Conservation (phyloP, 805 yeast genomes). For the Saccharomycodes ludwigii region DNA sequence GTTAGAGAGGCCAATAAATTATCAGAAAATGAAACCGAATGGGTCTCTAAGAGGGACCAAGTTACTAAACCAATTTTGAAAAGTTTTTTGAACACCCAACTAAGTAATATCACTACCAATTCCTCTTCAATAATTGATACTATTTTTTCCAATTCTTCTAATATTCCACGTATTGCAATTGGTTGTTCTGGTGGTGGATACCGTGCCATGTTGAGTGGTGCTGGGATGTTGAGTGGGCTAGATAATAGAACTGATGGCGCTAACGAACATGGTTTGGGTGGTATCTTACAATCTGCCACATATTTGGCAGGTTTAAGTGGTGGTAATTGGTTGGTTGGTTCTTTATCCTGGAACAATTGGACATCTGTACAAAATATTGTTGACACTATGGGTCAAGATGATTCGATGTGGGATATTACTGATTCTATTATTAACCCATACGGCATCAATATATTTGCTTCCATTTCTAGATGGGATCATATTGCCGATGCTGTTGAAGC, state of each 20-base stretch:
- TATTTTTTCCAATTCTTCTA: constrained; percentile 16
- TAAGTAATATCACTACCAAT: constrained; percentile 14
- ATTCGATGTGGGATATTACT: constrained; percentile 56
- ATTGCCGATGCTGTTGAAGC: constrained; percentile 39
- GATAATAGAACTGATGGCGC: constrained; percentile 58
- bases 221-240: constrained; percentile 71
- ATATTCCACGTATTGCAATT: constrained; percentile 33
- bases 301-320: constrained; percentile 75
- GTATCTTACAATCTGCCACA: constrained; percentile 56
- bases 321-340: constrained; percentile 71
- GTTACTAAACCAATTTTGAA: constrained; percentile 34
- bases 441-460: constrained; percentile 44
- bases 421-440: constrained; percentile 49
- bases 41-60: constrained; percentile 39
- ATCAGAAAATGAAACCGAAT: constrained; percentile 34
- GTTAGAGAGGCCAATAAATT: constrained; percentile 37
- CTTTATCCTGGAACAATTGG: constrained; percentile 60
- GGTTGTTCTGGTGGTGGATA: constrained; percentile 81
- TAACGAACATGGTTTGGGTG: constrained; percentile 51
- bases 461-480: constrained; percentile 40
- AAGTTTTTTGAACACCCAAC: constrained; percentile 32
- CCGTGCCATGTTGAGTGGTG: constrained; percentile 75
- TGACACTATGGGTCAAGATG: constrained; percentile 22
- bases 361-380: constrained; percentile 53
- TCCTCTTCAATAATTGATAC: constrained; percentile 3